phyloP scores from a whole-genome alignment of 2,329 filamentous ascomycete genomes.

The Davidsoniella virescens region DNA sequence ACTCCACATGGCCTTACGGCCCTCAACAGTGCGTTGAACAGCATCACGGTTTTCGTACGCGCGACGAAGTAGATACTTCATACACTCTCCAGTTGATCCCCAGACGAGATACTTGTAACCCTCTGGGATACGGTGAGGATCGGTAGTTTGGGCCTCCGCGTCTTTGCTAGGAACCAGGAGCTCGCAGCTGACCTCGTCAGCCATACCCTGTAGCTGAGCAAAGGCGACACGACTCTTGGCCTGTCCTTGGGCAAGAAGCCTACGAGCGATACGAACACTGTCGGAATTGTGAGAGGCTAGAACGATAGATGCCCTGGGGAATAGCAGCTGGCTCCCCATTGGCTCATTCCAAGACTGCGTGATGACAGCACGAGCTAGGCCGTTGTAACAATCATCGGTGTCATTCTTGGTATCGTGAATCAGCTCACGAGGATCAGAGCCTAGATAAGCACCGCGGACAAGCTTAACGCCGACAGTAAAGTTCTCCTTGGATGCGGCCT shows the following conservation, averaged over 20 bases:
- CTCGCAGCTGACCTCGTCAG: constrained; percentile 71
- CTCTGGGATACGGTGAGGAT: constrained; percentile 17
- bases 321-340: constrained; percentile 25
- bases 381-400: constrained; percentile 59
- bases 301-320: constrained; percentile 47
- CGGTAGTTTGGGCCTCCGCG: constrained; percentile 1
- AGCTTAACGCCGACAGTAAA: constrained; percentile 61
- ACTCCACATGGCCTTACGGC: constrained; percentile 43
- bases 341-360: constrained; percentile 41
- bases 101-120: constrained; percentile 54
- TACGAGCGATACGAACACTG: constrained; percentile 44
- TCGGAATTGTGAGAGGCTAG: constrained; percentile 71
- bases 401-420: constrained; percentile 58
- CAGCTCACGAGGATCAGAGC: constrained; percentile 49
- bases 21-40: constrained; percentile 43
- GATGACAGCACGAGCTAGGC: constrained; percentile 50
- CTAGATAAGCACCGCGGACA: constrained; percentile 59
- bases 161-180: constrained; percentile 22
- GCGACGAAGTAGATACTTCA: constrained; percentile 57
- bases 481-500: constrained; percentile 36
- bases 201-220: constrained; percentile 84
- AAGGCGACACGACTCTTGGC: constrained; percentile 26
- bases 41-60: constrained; percentile 59
- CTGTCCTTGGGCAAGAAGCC: constrained; percentile 30
- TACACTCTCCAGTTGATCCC: constrained; percentile 61